Evolutionary conservation across 148 eudicot species (phyloP).

Genomic region (Cornus suecica): DNA sequence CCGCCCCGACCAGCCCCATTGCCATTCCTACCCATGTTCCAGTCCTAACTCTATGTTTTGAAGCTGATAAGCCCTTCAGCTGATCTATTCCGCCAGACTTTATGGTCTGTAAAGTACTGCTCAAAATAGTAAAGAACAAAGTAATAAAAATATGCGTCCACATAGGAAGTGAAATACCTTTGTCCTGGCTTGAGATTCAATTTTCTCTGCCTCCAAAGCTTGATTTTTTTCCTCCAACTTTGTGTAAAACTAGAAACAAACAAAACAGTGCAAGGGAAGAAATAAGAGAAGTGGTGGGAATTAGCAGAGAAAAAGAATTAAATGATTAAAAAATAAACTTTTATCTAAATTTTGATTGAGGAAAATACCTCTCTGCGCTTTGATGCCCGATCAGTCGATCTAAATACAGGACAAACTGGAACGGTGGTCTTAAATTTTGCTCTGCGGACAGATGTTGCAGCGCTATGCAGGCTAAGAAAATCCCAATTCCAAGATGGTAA

Average conservation of each 20-base stretch:
- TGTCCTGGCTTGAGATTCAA: constrained; percentile 72
- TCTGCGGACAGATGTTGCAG: constrained; percentile 66
- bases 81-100: too few relatives aligned
- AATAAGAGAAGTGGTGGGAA: background rate
- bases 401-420: constrained; percentile 72
- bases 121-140: too few relatives aligned
- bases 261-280: constrained; percentile 11
- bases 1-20: too few relatives aligned
- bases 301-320: too few relatives aligned
- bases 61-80: too few relatives aligned
- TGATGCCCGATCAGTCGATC: constrained; percentile 47
- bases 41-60: too few relatives aligned
- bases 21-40: too few relatives aligned
- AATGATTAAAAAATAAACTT: background rate
- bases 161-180: constrained; percentile 45
- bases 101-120: too few relatives aligned
- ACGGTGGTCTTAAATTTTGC: constrained; percentile 71
- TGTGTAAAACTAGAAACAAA: constrained; percentile 51
- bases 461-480: constrained; percentile 52
- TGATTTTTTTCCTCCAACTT: constrained; percentile 83
- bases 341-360: background rate
- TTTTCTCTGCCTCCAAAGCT: constrained; percentile 83
- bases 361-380: constrained; percentile 77
- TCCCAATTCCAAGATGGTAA: background rate
- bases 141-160: background rate